Conservation (phyloP, 257 asterid species). For the Asclepias syriaca region DNA sequence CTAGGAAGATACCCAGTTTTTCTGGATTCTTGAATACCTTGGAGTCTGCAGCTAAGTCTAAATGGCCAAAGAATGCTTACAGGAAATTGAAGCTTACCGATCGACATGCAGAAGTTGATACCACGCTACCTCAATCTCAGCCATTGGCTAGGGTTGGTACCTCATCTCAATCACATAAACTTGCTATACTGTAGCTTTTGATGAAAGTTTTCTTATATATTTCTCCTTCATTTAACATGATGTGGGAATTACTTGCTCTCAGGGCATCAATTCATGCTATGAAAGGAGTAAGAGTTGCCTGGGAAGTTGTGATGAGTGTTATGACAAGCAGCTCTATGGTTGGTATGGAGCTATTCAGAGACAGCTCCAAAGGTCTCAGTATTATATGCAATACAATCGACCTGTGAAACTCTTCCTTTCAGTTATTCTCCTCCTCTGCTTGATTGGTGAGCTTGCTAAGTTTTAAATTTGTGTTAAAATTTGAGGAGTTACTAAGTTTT, state of each 20-base stretch:
- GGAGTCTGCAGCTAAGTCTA: conserved; percentile 66
- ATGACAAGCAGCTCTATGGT: conserved; percentile 64
- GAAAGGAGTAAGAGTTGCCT: conserved; percentile 70
- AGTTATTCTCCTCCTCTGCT: conserved; percentile 45
- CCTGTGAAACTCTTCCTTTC: conserved; percentile 57
- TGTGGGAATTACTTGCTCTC: conserved; percentile 16
- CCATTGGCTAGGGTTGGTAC: conserved; percentile 53
- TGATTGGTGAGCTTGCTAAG: conserved; percentile 60
- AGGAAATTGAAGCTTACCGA: conserved; percentile 59
- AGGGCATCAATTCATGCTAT: conserved; percentile 50
- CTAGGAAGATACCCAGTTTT: conserved; percentile 69
- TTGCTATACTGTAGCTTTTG: not conserved
- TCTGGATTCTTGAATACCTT: conserved; percentile 61
- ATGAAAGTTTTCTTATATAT: not conserved
- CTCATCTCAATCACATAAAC: conserved; percentile 6
- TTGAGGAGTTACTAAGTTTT: not conserved
- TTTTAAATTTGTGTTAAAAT: not conserved
- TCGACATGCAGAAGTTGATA: conserved; percentile 43
- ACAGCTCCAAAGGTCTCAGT: conserved; percentile 87
- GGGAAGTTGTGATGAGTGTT: conserved; percentile 58
- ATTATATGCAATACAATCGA: conserved; percentile 72
- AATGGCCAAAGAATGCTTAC: conserved; percentile 76
- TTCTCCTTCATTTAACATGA: not conserved
- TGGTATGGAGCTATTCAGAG: conserved; percentile 80
- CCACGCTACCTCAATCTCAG: conserved; percentile 47